Conservation (phyloP, 1,284 basidiomycete species). For the Lentinus polychrous region DNA sequence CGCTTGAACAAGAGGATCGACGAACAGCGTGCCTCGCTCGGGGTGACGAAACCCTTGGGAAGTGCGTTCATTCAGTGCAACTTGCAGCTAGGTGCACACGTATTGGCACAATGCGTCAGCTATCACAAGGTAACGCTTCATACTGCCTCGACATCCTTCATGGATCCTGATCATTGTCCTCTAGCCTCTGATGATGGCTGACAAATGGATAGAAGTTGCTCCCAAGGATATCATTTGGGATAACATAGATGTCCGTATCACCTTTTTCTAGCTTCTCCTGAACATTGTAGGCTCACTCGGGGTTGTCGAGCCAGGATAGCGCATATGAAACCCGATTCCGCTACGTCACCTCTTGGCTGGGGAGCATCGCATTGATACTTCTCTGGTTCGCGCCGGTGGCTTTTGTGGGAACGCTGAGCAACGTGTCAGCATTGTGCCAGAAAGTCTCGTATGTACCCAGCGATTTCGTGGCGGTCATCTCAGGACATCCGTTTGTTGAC, state of each 20-base stretch:
- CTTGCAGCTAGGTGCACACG: constrained; percentile 71
- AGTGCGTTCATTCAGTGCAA: constrained; percentile 77
- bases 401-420: constrained; percentile 43
- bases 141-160: background rate
- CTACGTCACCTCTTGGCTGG: constrained; percentile 38
- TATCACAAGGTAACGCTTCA: constrained; percentile 40
- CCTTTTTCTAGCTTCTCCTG: background rate
- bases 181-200: constrained; percentile 49
- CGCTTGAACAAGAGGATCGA: constrained; percentile 42
- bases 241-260: constrained; percentile 39
- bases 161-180: background rate
- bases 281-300: background rate
- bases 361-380: constrained; percentile 52
- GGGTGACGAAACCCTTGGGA: constrained; percentile 50
- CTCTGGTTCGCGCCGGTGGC: constrained; percentile 61
- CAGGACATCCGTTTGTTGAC: background rate
- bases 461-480: background rate
- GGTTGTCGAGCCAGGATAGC: constrained; percentile 22
- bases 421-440: constrained; percentile 35
- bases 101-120: constrained; percentile 55
- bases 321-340: constrained; percentile 40
- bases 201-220: constrained; percentile 60
- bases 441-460: constrained; percentile 31
- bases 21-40: constrained; percentile 35
- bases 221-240: constrained; percentile 68